A percentile compares a stretch with the other conserved stretches of the same genome.
phyloP scores from a whole-genome alignment of 1,284 basidiomycete genomes.

The Anthracocystis panici-leucophaei region DNA sequence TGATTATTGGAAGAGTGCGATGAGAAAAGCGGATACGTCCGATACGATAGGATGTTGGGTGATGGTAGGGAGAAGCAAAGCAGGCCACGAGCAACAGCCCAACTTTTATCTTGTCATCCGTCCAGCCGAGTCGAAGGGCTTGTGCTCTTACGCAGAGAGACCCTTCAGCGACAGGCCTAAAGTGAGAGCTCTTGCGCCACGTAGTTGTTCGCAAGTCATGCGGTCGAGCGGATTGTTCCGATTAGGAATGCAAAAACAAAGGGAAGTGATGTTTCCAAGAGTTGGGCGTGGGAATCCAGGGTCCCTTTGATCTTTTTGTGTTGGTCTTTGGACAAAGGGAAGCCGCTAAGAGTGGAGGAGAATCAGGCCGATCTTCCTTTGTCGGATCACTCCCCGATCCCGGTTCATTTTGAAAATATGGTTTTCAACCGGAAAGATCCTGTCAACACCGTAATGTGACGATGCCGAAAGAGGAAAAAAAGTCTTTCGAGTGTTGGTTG shows the following conservation, averaged over 20 bases:
- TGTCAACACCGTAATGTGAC: neutral
- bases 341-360: neutral
- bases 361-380: neutral
- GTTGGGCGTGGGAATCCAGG: slow-evolving; percentile 13
- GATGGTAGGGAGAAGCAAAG: neutral
- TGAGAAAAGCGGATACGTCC: neutral
- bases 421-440: too few relatives aligned
- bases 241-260: slow-evolving; percentile 8
- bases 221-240: slow-evolving; percentile 1
- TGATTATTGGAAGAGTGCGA: neutral
- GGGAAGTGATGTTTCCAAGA: slow-evolving; percentile 6
- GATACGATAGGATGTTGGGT: neutral
- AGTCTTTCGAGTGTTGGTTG: too few relatives aligned
- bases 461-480: slow-evolving; percentile 1
- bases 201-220: neutral
- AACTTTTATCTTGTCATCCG: neutral
- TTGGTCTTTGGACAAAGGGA: slow-evolving; percentile 15
- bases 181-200: neutral
- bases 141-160: too few relatives aligned
- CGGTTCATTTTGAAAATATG: too few relatives aligned
- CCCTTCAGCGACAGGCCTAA: neutral
- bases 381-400: neutral
- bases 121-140: neutral
- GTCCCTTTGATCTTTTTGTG: slow-evolving; percentile 21
- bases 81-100: neutral